phyloP scores from a whole-genome alignment of 2,329 filamentous ascomycete species.

The Purpureocillium takamizusanense region DNA sequence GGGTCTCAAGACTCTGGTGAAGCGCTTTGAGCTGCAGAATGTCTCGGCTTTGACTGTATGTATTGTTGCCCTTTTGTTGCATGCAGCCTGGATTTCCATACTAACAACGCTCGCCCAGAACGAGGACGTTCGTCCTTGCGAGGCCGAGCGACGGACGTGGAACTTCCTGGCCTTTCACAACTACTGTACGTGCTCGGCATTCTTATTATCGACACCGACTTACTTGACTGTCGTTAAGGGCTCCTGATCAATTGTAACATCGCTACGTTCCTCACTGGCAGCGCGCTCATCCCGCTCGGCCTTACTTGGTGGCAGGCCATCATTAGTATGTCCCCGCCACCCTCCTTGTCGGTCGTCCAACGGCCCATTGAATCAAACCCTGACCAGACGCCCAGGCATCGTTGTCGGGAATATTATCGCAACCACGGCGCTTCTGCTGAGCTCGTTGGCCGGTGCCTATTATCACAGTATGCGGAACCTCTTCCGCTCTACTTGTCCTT shows the following conservation, averaged over 20 bases:
- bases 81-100: conserved; percentile 15
- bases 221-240: conserved; percentile 17
- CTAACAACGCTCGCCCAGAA: conserved; percentile 43
- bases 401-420: conserved; percentile 29
- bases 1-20: no score
- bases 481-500: neutral
- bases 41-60: no score
- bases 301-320: conserved; percentile 33
- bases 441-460: conserved; percentile 31
- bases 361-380: no score
- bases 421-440: conserved; percentile 27
- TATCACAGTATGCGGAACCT: conserved; percentile 24
- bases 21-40: no score
- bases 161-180: conserved; percentile 32
- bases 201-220: neutral
- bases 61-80: no score
- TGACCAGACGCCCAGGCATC: conserved; percentile 15
- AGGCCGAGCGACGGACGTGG: conserved; percentile 32
- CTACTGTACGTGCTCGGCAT: conserved; percentile 23
- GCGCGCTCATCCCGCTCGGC: conserved; percentile 29
- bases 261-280: conserved; percentile 29
- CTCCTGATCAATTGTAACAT: conserved; percentile 38
- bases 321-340: conserved; percentile 18
- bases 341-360: no score
- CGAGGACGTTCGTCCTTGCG: conserved; percentile 40